Base-by-base conservation (phyloP, 306 rosid species). In the Rosa rugosa region DNA sequence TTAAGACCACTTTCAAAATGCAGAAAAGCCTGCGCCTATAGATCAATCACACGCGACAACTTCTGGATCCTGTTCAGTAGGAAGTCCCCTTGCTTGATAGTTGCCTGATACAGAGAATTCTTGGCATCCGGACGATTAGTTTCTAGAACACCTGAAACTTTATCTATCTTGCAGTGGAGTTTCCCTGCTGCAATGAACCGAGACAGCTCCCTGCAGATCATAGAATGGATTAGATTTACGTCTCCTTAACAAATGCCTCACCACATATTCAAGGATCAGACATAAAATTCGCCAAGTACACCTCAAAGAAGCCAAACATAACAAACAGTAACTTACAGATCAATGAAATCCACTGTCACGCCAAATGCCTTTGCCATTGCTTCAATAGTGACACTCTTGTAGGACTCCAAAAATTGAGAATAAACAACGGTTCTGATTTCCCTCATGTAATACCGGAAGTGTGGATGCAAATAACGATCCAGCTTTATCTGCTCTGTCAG, bases 321-420 rank as follows among this genome's bases (percentile, higher is more conserved):
- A 34, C 36, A 79, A 7, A 74, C 18, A 57, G 18, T 47, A 62
- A 88, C 99, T 88, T 88, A 96, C 98, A 93, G 50, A 81, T 96
- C 98, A 81, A 96, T 96, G 79, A 96, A 96, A 53, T 96, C 99
- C 76, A 93, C 97, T 0, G 98, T 86, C 11, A 96, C 98, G 16
- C 99, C 98, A 87, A 96, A 96, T n/a, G 97, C 97, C 84, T 84
- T 96, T 1, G 99, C 98, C 99, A 93, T 93, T 46, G 98, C 99
- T 73, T 93, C 98, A 79, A 93, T 91, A 4, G 99, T 93, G 16
- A 96, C 99, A 77, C 98, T 93, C 89, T 93, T 96, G 40, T 96
- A 96, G 66, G 99, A 96, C 82, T 96, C 99, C 90, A 96, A 85
- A 85, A 91, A 96, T 80, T 96, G 98, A 65, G 97, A 93, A 72